A percentile compares a stretch with the other conserved stretches of the same genome.
Evolutionary conservation across 2,329 filamentous ascomycete species (phyloP).

Genomic region (Ceratocystis eucalypticola): DNA sequence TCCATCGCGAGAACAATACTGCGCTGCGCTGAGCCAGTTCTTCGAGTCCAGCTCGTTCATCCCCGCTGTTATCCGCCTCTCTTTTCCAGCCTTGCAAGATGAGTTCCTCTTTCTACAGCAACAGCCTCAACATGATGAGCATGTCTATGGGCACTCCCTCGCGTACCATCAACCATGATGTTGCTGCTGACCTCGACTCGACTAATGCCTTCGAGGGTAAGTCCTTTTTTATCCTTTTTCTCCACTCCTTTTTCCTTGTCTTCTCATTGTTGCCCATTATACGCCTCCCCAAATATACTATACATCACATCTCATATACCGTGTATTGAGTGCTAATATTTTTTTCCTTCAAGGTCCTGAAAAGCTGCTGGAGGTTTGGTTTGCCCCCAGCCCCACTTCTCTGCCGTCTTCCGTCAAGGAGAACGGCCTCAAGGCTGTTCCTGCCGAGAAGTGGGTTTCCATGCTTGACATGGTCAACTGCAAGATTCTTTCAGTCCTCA

Average conservation of each 20-base stretch:
- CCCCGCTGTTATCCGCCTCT: conserved; percentile 7
- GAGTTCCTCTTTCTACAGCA: conserved; percentile 19
- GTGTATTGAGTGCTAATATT: background rate
- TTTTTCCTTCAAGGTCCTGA: conserved; percentile 53
- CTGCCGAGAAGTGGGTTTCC: conserved; percentile 75
- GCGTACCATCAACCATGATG: conserved; percentile 92
- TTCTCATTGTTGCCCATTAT: background rate
- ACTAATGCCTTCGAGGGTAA: conserved; percentile 88
- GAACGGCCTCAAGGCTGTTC: conserved; percentile 73
- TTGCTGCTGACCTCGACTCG: conserved; percentile 83
- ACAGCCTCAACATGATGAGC: conserved; percentile 14
- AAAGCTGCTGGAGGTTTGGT: conserved; percentile 98
- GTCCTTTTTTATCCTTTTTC: conserved; percentile 19
- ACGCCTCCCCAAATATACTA: background rate
- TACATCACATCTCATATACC: background rate
- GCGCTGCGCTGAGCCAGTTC: conserved; percentile 4
- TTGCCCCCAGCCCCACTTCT: conserved; percentile 62
- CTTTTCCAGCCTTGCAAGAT: conserved; percentile 21
- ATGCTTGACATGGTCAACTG: conserved; percentile 98
- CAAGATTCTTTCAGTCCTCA: conserved; percentile 88
- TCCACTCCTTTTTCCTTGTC: no score
- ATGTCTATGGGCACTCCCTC: conserved; percentile 73
- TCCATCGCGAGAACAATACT: conserved; percentile 9
- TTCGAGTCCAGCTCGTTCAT: background rate
- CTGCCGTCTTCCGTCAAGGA: conserved; percentile 58